These are phyloP conservation scores for Lenwebbia sp. DNA, from an alignment of 345 rosid species.

Conservation along the genomic window DNA sequence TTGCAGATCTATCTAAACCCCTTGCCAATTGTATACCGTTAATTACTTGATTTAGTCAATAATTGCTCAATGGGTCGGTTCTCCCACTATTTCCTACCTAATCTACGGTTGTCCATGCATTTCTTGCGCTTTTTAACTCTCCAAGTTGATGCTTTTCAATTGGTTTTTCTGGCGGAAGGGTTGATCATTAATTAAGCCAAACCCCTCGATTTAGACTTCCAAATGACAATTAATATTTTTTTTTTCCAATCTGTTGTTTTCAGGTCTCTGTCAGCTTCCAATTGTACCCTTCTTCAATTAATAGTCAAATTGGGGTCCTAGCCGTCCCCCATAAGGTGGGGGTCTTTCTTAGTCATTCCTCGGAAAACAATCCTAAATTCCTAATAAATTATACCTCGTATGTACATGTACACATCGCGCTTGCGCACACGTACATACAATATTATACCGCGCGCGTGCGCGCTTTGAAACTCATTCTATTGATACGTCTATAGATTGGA, in stretches of 20 bases:
- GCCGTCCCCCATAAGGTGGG: background rate
- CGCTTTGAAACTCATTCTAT: background rate
- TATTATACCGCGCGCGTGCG: accelerated
- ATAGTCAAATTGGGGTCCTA: background rate
- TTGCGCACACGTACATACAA: background rate
- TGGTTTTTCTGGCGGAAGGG: background rate
- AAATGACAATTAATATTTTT: background rate
- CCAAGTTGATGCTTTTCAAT: background rate
- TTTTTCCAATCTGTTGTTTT: background rate
- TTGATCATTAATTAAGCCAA: background rate
- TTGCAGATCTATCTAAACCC: background rate
- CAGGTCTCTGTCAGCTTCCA: background rate
- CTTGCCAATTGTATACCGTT: background rate
- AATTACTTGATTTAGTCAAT: background rate
- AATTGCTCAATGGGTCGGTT: background rate
- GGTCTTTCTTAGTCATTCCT: background rate
- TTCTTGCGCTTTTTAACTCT: background rate
- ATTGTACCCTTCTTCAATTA: background rate
- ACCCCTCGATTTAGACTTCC: background rate
- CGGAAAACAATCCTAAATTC: too few species aligned
- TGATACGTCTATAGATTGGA: background rate
- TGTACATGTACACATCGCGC: background rate
- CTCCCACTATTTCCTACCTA: background rate
- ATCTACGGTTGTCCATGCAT: background rate
- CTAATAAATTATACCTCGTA: background rate